Evolutionary conservation across 2,329 filamentous ascomycete species (phyloP).

Genomic region (Trichoderma endophyticum): DNA sequence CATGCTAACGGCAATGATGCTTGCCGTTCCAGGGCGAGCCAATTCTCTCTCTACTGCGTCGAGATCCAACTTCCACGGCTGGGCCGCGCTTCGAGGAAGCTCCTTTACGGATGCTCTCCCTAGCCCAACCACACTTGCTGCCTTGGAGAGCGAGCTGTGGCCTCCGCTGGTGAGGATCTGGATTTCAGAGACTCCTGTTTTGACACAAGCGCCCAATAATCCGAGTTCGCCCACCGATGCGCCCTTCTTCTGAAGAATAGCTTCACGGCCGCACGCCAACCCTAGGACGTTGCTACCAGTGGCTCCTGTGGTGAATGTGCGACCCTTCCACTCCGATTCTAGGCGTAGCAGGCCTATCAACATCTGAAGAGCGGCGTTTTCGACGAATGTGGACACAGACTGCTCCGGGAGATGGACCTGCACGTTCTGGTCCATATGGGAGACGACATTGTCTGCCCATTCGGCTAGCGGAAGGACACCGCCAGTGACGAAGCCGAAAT

Average conservation of each 20-base stretch:
- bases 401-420: slow-evolving; percentile 77
- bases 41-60: slow-evolving; percentile 61
- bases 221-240: slow-evolving; percentile 65
- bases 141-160: slow-evolving; percentile 82
- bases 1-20: slow-evolving; percentile 75
- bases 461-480: slow-evolving; percentile 74
- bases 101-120: slow-evolving; percentile 67
- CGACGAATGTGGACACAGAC: slow-evolving; percentile 71
- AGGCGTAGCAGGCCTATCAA: slow-evolving; percentile 65
- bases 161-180: slow-evolving; percentile 77
- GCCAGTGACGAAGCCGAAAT: slow-evolving; percentile 89
- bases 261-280: slow-evolving; percentile 63
- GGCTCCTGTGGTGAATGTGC: slow-evolving; percentile 57
- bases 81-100: slow-evolving; percentile 47
- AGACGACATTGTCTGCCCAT: slow-evolving; percentile 81
- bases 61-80: slow-evolving; percentile 70
- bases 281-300: slow-evolving; percentile 83
- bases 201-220: slow-evolving; percentile 61
- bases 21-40: slow-evolving; percentile 51
- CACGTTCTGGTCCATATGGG: slow-evolving; percentile 77
- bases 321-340: slow-evolving; percentile 48
- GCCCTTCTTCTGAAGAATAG: slow-evolving; percentile 43
- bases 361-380: slow-evolving; percentile 68
- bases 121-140: slow-evolving; percentile 76
- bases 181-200: slow-evolving; percentile 62